Evolutionary conservation across 257 asterid genomes (phyloP).

Genomic region (Solanum megistacrolobum): DNA sequence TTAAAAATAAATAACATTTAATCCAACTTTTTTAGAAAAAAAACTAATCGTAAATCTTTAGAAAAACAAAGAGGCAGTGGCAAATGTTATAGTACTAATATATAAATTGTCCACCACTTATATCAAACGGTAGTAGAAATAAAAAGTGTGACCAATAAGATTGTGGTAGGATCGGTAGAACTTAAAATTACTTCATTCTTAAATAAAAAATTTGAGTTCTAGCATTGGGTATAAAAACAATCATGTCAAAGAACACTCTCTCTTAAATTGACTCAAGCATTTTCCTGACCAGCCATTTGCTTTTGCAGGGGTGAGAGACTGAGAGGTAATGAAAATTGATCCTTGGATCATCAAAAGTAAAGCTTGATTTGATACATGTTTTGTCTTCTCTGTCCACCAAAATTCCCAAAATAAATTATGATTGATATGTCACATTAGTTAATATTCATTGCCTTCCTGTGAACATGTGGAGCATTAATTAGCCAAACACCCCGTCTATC

Average conservation of each 20-base stretch:
- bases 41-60: not conserved
- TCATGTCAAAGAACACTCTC: not conserved
- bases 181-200: not conserved
- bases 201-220: fast-evolving
- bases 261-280: not conserved
- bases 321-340: not conserved
- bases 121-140: not conserved
- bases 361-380: not conserved
- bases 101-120: not conserved
- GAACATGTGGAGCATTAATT: not conserved
- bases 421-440: not conserved
- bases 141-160: not conserved
- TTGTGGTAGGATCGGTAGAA: not conserved
- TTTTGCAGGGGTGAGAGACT: not conserved
- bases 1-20: not conserved
- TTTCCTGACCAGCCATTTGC: not conserved
- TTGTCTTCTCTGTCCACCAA: not conserved
- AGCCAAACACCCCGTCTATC: not conserved
- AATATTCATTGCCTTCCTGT: not conserved
- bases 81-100: not conserved
- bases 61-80: not conserved
- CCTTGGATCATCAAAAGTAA: not conserved
- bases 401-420: not conserved
- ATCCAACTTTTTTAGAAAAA: not conserved
- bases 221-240: not conserved